Percentiles rank a stretch among this genome's conserved stretches.
phyloP scores from a whole-genome alignment of 2,329 filamentous ascomycete species.

The Alternaria postmessia region DNA sequence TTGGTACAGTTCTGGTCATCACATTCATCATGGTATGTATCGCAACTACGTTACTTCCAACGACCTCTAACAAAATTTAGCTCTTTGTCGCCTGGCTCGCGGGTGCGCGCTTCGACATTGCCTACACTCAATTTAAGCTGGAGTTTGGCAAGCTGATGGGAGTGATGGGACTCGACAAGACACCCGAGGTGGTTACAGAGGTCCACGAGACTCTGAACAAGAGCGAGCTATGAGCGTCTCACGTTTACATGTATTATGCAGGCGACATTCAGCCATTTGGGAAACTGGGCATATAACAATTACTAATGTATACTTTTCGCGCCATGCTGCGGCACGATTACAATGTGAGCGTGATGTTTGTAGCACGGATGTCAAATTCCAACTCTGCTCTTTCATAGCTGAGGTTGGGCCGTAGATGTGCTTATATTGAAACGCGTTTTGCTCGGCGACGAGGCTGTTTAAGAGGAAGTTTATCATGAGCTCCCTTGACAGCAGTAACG shows the following conservation, averaged over 20 bases:
- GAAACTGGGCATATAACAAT: constrained; percentile 24
- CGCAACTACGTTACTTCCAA: constrained; percentile 17
- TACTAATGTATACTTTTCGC: constrained; percentile 36
- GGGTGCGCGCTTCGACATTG: constrained; percentile 82
- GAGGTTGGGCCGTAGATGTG: constrained; percentile 98
- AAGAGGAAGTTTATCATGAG: constrained; percentile 16
- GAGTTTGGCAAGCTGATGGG: constrained; percentile 50
- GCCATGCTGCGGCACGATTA: neutral
- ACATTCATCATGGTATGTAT: constrained; percentile 78
- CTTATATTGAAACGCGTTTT: constrained; percentile 59
- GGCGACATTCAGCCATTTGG: constrained; percentile 22
- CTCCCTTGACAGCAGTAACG: constrained; percentile 26
- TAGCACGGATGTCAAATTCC: constrained; percentile 99
- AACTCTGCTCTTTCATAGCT: constrained; percentile 83
- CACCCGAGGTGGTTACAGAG: constrained; percentile 23
- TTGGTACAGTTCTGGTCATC: constrained; percentile 74
- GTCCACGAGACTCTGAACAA: constrained; percentile 42
- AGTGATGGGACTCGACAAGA: constrained; percentile 30
- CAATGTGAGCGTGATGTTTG: constrained; percentile 14
- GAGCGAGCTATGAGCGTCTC: constrained; percentile 52
- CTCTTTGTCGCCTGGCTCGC: constrained; percentile 78
- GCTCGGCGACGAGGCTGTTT: constrained; percentile 42
- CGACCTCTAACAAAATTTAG: constrained; percentile 57
- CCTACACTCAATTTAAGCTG: constrained; percentile 65
- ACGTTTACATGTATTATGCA: constrained; percentile 46